These are phyloP conservation scores for Sphagnum tenellum DNA, from an alignment of 225 moss, liverwort and hornwort species.

Conservation along the genomic window DNA sequence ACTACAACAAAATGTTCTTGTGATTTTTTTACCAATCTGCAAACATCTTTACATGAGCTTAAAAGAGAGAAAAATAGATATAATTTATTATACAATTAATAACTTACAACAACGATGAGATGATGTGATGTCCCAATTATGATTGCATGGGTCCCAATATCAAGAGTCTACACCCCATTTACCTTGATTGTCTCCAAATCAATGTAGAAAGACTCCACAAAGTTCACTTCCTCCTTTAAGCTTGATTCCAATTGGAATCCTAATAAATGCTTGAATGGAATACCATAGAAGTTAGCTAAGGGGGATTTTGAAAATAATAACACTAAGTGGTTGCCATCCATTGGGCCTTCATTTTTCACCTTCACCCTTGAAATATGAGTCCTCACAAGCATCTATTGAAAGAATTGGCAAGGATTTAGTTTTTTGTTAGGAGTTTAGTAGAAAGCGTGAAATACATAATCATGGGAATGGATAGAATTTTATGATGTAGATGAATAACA, in stretches of 20 bases:
- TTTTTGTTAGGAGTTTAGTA: not conserved
- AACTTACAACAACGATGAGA: slow-evolving; percentile 25
- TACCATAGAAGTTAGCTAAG: slow-evolving; percentile 23
- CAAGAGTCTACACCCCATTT: slow-evolving; percentile 30
- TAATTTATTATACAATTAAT: too few species aligned
- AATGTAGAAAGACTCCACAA: slow-evolving; percentile 29
- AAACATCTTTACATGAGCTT: too few species aligned
- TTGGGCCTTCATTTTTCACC: slow-evolving; percentile 36
- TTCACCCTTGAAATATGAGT: slow-evolving; percentile 20
- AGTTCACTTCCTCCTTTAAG: slow-evolving; percentile 14
- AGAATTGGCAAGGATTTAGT: too few species aligned
- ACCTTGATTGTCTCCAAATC: slow-evolving; percentile 30
- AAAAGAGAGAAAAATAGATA: too few species aligned
- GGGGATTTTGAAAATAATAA: slow-evolving; percentile 51
- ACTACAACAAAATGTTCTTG: too few species aligned
- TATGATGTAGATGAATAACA: too few species aligned
- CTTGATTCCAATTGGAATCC: slow-evolving; percentile 42
- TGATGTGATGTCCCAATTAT: slow-evolving; percentile 27
- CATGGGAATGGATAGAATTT: too few species aligned
- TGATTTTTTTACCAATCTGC: too few species aligned
- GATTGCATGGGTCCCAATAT: slow-evolving; percentile 28
- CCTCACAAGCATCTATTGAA: slow-evolving; percentile 22
- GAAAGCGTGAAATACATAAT: too few species aligned
- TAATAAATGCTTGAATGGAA: slow-evolving; percentile 56
- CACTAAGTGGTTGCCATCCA: slow-evolving; percentile 37